Percentiles rank a stretch among this genome's conserved stretches.
phyloP scores from a whole-genome alignment of 2,329 filamentous ascomycete genomes.

The Monilinia fructicola region DNA sequence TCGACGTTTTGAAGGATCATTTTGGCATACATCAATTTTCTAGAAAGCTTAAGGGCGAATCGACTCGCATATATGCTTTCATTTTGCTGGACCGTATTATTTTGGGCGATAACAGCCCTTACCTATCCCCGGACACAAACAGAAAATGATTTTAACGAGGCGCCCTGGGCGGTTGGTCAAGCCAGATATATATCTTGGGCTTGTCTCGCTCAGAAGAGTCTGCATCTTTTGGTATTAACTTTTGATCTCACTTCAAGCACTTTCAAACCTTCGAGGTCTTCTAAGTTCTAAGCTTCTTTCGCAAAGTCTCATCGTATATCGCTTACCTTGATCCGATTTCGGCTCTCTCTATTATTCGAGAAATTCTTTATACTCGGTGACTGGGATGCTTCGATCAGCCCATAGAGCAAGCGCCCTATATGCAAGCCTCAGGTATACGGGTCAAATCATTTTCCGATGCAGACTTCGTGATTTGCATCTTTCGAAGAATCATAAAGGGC shows the following conservation, averaged over 20 bases:
- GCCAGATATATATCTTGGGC: background rate
- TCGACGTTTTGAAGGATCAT: background rate
- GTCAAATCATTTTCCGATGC: background rate
- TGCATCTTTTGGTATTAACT: background rate
- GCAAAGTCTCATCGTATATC: background rate
- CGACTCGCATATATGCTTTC: background rate
- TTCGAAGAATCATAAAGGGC: background rate
- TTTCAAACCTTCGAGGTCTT: background rate
- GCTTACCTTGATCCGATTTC: constrained; percentile 1
- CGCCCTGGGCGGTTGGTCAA: constrained; percentile 4
- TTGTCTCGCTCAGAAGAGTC: background rate
- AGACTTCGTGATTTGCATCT: background rate
- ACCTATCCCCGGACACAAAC: background rate
- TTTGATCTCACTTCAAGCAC: background rate
- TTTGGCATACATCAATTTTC: background rate
- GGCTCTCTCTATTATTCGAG: background rate
- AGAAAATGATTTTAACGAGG: background rate
- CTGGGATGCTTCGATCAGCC: background rate
- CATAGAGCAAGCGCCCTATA: background rate
- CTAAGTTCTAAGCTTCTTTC: background rate
- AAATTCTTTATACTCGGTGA: background rate
- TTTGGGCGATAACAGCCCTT: background rate
- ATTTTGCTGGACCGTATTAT: background rate
- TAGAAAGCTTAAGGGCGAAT: background rate
- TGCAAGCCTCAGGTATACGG: constrained; percentile 10